Evolutionary conservation across 2,329 filamentous ascomycete species (phyloP).

Genomic region (Verticillium isaacii): DNA sequence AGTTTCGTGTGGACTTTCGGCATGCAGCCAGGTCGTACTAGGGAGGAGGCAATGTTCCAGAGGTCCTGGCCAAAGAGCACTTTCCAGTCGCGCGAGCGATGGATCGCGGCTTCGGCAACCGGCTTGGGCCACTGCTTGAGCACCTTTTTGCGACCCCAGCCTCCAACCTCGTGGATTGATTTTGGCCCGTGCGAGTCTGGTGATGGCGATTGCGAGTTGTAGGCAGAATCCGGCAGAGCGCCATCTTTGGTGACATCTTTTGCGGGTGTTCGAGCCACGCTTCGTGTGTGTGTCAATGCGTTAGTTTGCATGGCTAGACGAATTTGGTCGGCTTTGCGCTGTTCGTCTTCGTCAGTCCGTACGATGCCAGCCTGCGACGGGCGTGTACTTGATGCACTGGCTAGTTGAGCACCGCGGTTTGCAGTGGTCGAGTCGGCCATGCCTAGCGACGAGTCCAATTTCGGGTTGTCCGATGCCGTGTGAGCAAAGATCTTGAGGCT

Average conservation of each 20-base stretch:
- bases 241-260: neutral
- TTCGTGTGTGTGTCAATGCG: neutral
- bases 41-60: neutral
- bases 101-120: neutral
- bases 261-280: neutral
- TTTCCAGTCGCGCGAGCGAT: constrained; percentile 6
- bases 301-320: neutral
- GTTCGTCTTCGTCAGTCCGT: too few species aligned
- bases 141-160: neutral
- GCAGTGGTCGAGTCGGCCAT: too few species aligned
- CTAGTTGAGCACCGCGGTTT: too few species aligned
- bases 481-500: too few species aligned
- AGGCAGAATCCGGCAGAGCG: neutral
- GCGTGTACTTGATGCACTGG: too few species aligned
- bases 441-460: too few species aligned
- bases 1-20: constrained; percentile 2
- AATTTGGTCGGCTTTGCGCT: neutral
- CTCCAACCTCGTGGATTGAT: neutral
- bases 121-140: neutral
- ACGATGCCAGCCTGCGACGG: too few species aligned
- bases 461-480: too few species aligned
- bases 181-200: neutral
- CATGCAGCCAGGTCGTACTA: neutral
- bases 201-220: neutral
- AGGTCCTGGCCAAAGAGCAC: neutral